Percentiles rank a stretch among this genome's conserved stretches.
These are phyloP conservation scores for Beverwykella pulmonaria DNA, from an alignment of 495 filamentous ascomycete species.

Conservation along the genomic window DNA sequence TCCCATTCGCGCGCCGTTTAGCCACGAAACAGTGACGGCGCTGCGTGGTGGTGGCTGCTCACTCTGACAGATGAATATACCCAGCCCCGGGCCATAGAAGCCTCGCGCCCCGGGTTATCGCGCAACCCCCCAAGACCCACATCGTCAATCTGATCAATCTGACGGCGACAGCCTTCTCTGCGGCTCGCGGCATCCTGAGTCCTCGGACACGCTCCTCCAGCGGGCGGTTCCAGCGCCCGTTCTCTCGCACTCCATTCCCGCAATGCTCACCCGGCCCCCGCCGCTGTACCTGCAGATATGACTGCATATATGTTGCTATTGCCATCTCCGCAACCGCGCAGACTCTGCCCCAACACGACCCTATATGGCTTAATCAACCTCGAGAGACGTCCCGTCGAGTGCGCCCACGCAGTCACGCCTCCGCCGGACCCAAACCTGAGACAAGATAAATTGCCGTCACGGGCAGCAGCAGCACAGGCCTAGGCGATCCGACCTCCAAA, in stretches of 20 bases:
- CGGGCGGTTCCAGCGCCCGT: slow-evolving; percentile 14
- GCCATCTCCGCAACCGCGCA: slow-evolving; percentile 25
- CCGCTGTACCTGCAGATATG: slow-evolving; percentile 38
- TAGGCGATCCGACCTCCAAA: slow-evolving; percentile 8
- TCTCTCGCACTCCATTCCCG: slow-evolving; percentile 1
- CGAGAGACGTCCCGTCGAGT: neutral
- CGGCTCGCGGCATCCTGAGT: slow-evolving; percentile 22
- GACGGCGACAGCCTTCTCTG: slow-evolving; percentile 27
- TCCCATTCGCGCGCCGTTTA: slow-evolving; percentile 35
- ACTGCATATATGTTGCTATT: slow-evolving; percentile 22
- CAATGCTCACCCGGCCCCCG: neutral
- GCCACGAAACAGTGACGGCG: slow-evolving; percentile 28
- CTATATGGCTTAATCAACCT: slow-evolving; percentile 35
- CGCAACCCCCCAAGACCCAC: slow-evolving; percentile 16
- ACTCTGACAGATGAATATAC: slow-evolving; percentile 25
- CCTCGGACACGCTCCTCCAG: neutral
- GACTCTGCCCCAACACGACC: slow-evolving; percentile 23
- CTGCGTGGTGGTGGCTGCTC: slow-evolving; percentile 5
- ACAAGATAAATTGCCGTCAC: slow-evolving; percentile 28
- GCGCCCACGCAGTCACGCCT: neutral
- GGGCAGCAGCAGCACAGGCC: slow-evolving; percentile 13
- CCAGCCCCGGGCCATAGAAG: slow-evolving; percentile 35
- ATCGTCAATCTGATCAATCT: slow-evolving; percentile 26
- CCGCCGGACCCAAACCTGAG: slow-evolving; percentile 4
- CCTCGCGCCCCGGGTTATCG: slow-evolving; percentile 27